Percentiles rank a stretch among this genome's conserved stretches.
phyloP scores from a whole-genome alignment of 164 flowering plant species.

The Hamamelis virginiana region DNA sequence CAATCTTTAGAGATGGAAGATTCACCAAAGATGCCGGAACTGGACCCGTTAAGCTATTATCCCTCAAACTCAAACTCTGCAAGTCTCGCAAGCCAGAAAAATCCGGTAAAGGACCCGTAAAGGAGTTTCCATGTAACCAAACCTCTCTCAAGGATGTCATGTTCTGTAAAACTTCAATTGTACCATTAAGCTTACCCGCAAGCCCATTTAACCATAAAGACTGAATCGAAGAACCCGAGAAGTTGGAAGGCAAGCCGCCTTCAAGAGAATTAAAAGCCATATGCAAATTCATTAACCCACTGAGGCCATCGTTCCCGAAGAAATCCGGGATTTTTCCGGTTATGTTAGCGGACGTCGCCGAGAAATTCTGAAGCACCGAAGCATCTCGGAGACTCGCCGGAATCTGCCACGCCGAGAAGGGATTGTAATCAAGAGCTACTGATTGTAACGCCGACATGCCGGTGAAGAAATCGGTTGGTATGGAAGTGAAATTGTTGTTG shows the following conservation, averaged over 20 bases:
- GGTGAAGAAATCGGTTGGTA: conserved; percentile 48
- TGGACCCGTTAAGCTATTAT: conserved; percentile 53
- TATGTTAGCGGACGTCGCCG: conserved; percentile 39
- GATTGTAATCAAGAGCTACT: conserved; percentile 37
- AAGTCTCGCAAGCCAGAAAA: conserved; percentile 28
- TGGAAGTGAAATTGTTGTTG: conserved; percentile 38
- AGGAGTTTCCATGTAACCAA: conserved; percentile 48
- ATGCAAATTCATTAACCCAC: conserved; percentile 25
- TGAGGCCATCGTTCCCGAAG: conserved; percentile 27
- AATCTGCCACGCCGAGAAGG: conserved; percentile 42
- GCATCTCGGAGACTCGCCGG: conserved; percentile 34
- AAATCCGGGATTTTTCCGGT: conserved; percentile 45
- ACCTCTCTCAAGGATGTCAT: conserved; percentile 45
- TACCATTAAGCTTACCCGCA: conserved; percentile 33
- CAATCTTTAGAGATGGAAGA: conserved; percentile 24
- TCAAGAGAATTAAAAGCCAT: conserved; percentile 30
- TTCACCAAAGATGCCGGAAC: conserved; percentile 45
- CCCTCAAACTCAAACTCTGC: conserved; percentile 41
- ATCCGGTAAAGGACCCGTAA: conserved; percentile 66
- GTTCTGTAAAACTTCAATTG: conserved; percentile 39
- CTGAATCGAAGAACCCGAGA: conserved; percentile 32
- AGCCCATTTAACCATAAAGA: conserved; percentile 44
- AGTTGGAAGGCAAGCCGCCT: conserved; percentile 33
- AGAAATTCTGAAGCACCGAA: conserved; percentile 28
- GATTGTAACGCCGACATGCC: conserved; percentile 35